Evolutionary conservation across 2,329 filamentous ascomycete genomes (phyloP), one percentile per base, ranked within the genome.

Genomic region (Hypoxylon sp.): DNA sequence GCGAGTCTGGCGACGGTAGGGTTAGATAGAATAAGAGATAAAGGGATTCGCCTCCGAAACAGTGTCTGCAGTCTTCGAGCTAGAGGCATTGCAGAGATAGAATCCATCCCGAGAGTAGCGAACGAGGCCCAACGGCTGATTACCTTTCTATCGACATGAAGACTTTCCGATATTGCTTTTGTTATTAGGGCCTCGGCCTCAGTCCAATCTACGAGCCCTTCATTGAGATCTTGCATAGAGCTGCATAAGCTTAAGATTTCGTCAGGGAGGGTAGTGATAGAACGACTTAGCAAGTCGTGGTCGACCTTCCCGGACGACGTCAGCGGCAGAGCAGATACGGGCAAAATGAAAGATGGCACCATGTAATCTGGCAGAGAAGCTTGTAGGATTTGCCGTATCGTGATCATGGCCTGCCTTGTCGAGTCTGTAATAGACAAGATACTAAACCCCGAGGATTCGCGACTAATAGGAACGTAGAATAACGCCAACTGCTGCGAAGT

Each of bases 61-160:
- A 75, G 68, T 1, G 80, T 73, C 56, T 85, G 84, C 0, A 97
- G 76, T 15, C 78, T 75, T 59, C 85, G 88, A 0, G 91, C 87
- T 7, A 97, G 79, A 0, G 86, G 81, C 69, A 97, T 97, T 0
- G 92, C 93, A 6, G 91, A 92, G 27, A 97, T 88, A 0, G 94
- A 97, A 76, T 97, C 93, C 5, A 98, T 78, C 0, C 94, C 94
- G 2, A 97, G 79, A n/a, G 86, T 88, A 61, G 91, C 89, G 67
- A 97, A 91, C 0, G 93, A 93, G 0, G 89, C 91, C 80, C 89
- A 90, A 32, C 87, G 86, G 8, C 79, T 81, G 39, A 97, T 83
- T 0, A 82, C 79, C 0, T 77, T 72, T 2, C 75, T 62, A 0
- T n/a, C n/a, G n/a, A n/a, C n/a, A n/a, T 86, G 75, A 1, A 91